Conservation (phyloP, 1,284 basidiomycete species). For the Irpex lacteus region DNA sequence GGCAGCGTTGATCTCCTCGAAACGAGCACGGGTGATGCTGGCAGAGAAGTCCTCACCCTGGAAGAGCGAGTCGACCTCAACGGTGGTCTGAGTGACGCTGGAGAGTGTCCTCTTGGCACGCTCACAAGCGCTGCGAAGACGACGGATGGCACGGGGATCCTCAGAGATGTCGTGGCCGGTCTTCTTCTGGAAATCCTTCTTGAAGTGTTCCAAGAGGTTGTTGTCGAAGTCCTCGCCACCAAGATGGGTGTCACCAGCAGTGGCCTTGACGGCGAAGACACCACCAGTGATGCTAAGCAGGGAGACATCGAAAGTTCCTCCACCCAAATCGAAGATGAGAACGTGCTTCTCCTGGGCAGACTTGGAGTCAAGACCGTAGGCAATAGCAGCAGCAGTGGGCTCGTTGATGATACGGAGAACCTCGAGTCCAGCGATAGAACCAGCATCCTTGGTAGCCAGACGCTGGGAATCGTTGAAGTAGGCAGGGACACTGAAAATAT, state of each 20-base stretch:
- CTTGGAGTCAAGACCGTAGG: constrained; percentile 90
- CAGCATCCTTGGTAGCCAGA: constrained; percentile 94
- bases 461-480: constrained; percentile 99
- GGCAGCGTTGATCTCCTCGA: constrained; percentile 97
- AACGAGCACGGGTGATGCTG: constrained; percentile 97
- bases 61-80: constrained; percentile 98
- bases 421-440: constrained; percentile 89
- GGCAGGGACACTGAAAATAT: constrained; percentile 74
- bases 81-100: constrained; percentile 95
- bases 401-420: constrained; percentile 98
- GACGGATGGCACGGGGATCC: constrained; percentile 92
- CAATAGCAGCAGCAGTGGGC: constrained; percentile 93
- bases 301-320: constrained; percentile 99
- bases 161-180: constrained; percentile 96
- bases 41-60: constrained; percentile 95
- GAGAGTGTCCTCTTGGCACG: constrained; percentile 99
- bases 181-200: constrained; percentile 98
- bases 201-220: constrained; percentile 95
- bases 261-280: constrained; percentile 97
- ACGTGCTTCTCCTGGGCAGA: constrained; percentile 95
- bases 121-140: constrained; percentile 96
- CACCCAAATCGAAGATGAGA: constrained; percentile 99
- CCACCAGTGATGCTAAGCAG: constrained; percentile 95
- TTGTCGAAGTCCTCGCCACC: constrained; percentile 99
- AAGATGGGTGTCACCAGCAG: constrained; percentile 97